phyloP scores from a whole-genome alignment of 108 stramenopile species.

The Phaeodactylum tricornutum region DNA sequence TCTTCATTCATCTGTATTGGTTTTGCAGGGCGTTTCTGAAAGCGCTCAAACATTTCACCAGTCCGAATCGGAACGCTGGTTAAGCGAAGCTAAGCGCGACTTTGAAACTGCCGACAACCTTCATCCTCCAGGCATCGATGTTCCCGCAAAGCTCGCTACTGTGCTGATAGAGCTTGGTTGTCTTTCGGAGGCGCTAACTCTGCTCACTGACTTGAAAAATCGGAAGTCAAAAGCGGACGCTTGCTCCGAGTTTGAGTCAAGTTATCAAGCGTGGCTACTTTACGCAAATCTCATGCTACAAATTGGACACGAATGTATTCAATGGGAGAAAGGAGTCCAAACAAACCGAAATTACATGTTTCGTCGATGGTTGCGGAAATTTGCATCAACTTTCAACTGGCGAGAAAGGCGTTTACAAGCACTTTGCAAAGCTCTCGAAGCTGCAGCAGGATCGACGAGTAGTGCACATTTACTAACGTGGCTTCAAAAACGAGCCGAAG shows the following conservation, averaged over 20 bases:
- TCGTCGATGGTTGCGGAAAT: slow-evolving; percentile 74
- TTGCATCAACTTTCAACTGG: slow-evolving; percentile 71
- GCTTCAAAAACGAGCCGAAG: slow-evolving; percentile 34
- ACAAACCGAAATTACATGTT: slow-evolving; percentile 65
- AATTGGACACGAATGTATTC: slow-evolving; percentile 68
- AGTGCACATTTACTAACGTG: slow-evolving; percentile 37
- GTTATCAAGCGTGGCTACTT: slow-evolving; percentile 62
- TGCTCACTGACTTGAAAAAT: slow-evolving; percentile 68
- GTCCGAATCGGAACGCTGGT: slow-evolving; percentile 40
- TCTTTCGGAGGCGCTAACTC: slow-evolving; percentile 56
- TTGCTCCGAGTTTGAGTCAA: slow-evolving; percentile 39
- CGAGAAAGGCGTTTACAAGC: slow-evolving; percentile 72
- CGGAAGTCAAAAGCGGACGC: neutral
- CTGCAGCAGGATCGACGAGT: slow-evolving; percentile 53
- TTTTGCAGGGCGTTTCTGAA: neutral
- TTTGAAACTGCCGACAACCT: slow-evolving; percentile 58
- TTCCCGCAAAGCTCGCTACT: slow-evolving; percentile 65
- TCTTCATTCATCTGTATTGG: slow-evolving; percentile 26
- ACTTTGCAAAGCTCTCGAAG: slow-evolving; percentile 63
- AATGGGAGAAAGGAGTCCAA: slow-evolving; percentile 48
- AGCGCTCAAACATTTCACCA: slow-evolving; percentile 13
- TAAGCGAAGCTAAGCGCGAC: slow-evolving; percentile 59
- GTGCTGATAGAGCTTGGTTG: slow-evolving; percentile 62
- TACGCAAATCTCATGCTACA: slow-evolving; percentile 80
- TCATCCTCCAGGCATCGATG: slow-evolving; percentile 65